Evolutionary conservation across 768 basidiomycete species (phyloP).

Genomic region (Calocybe gangraenosa): DNA sequence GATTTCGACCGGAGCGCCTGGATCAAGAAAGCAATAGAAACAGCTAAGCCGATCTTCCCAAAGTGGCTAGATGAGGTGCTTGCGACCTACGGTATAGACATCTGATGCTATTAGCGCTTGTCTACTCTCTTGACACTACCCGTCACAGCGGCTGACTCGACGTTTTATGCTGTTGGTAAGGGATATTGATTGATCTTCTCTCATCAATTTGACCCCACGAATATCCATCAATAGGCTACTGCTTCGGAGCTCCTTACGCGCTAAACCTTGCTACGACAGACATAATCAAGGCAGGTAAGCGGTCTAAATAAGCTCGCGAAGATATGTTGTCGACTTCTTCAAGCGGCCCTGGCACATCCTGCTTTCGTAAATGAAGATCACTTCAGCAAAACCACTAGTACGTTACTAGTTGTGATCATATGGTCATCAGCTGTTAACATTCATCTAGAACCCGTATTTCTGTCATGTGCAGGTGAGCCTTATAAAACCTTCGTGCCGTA

Average conservation of each 20-base stretch:
- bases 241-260: constrained; percentile 52
- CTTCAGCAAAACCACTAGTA: constrained; percentile 45
- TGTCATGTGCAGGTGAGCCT: constrained; percentile 49
- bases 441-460: constrained; percentile 43
- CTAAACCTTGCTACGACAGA: constrained; percentile 43
- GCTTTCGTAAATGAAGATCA: constrained; percentile 42
- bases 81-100: constrained; percentile 38
- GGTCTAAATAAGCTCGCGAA: background rate
- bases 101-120: background rate
- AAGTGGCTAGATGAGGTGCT: constrained; percentile 51
- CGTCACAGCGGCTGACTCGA: constrained; percentile 23
- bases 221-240: constrained; percentile 58
- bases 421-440: background rate
- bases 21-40: constrained; percentile 29
- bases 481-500: background rate
- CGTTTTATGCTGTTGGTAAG: constrained; percentile 45
- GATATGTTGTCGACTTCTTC: background rate
- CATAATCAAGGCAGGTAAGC: constrained; percentile 43
- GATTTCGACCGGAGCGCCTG: constrained; percentile 37
- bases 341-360: constrained; percentile 58
- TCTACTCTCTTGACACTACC: background rate
- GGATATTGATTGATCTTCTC: background rate
- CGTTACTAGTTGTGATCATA: constrained; percentile 13
- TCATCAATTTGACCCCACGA: too few species aligned
- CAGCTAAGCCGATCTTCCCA: constrained; percentile 37